phyloP scores from a whole-genome alignment of 2,329 filamentous ascomycete genomes.

The Monilinia fructicola region DNA sequence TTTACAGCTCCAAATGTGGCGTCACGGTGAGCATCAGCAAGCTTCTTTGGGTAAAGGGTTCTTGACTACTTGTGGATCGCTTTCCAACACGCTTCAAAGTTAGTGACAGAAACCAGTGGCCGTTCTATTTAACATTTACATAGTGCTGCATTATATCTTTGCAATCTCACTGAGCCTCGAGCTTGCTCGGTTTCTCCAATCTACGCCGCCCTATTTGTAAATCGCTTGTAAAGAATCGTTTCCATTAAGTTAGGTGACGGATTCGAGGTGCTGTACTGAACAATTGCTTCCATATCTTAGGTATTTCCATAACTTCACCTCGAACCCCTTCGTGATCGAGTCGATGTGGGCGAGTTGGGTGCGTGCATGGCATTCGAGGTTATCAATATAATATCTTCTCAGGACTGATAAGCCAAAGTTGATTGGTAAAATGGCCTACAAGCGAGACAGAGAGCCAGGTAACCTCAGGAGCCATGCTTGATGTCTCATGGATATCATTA shows the following conservation, averaged over 20 bases:
- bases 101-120: background rate
- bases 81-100: background rate
- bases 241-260: constrained; percentile 52
- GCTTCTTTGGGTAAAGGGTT: too few relatives aligned
- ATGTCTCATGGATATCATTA: too few relatives aligned
- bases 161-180: constrained; percentile 53
- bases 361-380: constrained; percentile 8
- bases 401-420: constrained; percentile 2
- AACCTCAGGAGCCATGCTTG: too few relatives aligned
- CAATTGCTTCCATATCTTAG: constrained; percentile 9
- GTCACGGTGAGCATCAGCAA: too few relatives aligned
- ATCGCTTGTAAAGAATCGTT: constrained; percentile 44
- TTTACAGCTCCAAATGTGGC: too few relatives aligned
- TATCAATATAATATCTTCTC: constrained; percentile 8
- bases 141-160: constrained; percentile 47
- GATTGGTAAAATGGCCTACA: background rate
- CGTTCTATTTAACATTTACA: constrained; percentile 23
- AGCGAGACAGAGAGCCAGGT: too few relatives aligned
- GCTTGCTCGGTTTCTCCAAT: constrained; percentile 44
- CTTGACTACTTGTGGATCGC: too few relatives aligned
- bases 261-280: constrained; percentile 37
- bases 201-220: constrained; percentile 55
- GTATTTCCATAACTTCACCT: background rate
- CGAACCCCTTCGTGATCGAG: constrained; percentile 8
- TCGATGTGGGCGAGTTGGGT: constrained; percentile 2